Conservation (phyloP, 768 basidiomycete genomes). For the Thelephora ganbajun region DNA sequence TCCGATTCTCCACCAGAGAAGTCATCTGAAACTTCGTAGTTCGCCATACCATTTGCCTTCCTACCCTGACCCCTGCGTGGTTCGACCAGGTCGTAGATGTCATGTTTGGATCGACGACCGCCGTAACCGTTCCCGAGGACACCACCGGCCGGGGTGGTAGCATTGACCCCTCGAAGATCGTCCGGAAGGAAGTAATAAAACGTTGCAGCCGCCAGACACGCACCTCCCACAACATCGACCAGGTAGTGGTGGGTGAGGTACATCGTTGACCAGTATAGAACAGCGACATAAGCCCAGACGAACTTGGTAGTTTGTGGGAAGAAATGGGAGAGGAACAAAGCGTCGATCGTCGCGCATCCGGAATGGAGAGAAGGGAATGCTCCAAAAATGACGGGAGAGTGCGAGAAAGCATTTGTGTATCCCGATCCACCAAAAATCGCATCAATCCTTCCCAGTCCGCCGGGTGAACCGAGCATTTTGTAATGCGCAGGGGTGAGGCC, state of each 20-base stretch:
- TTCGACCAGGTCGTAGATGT: slow-evolving; percentile 63
- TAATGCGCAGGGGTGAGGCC: slow-evolving; percentile 94
- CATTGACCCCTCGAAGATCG: slow-evolving; percentile 46
- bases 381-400: slow-evolving; percentile 89
- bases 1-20: slow-evolving; percentile 33
- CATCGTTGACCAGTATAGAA: slow-evolving; percentile 98
- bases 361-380: slow-evolving; percentile 94
- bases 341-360: slow-evolving; percentile 81
- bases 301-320: slow-evolving; percentile 61
- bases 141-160: slow-evolving; percentile 36
- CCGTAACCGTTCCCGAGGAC: slow-evolving; percentile 17
- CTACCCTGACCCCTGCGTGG: slow-evolving; percentile 21
- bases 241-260: slow-evolving; percentile 98
- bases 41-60: slow-evolving; percentile 20
- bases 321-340: slow-evolving; percentile 88
- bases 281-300: slow-evolving; percentile 71
- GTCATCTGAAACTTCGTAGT: slow-evolving; percentile 43
- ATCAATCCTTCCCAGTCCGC: slow-evolving; percentile 88
- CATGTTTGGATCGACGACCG: slow-evolving; percentile 46
- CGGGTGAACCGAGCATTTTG: slow-evolving; percentile 82
- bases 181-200: slow-evolving; percentile 87
- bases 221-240: slow-evolving; percentile 92
- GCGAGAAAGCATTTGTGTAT: slow-evolving; percentile 72
- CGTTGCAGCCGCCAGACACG: slow-evolving; percentile 72
- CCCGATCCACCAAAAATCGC: slow-evolving; percentile 60